A percentile compares a stretch with the other conserved stretches of the same genome.
These are phyloP conservation scores for Scedosporium minutisporum DNA, from an alignment of 2,329 filamentous ascomycete species.

Conservation along the genomic window DNA sequence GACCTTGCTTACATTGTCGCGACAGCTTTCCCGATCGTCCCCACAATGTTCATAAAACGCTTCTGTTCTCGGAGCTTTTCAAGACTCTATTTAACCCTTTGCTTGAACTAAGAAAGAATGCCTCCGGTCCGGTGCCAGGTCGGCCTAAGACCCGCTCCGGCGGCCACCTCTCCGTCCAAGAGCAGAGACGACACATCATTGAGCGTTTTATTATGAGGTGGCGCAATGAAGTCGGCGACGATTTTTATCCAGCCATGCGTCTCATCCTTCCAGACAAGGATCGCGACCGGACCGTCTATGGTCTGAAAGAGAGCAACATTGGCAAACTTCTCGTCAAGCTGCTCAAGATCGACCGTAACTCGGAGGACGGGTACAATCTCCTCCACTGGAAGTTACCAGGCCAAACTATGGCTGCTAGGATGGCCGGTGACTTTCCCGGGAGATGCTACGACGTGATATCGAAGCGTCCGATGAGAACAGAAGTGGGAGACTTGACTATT, in stretches of 20 bases:
- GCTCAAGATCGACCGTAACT: conserved; percentile 83
- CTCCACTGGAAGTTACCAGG: conserved; percentile 89
- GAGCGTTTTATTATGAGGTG: conserved; percentile 78
- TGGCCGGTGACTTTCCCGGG: conserved; percentile 86
- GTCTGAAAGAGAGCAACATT: conserved; percentile 85
- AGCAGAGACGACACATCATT: conserved; percentile 72
- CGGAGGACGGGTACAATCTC: conserved; percentile 76
- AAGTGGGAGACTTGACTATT: conserved; percentile 71
- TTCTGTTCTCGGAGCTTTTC: conserved; percentile 75
- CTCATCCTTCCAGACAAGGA: conserved; percentile 91
- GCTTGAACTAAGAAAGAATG: conserved; percentile 69
- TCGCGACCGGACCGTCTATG: conserved; percentile 83
- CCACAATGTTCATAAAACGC: conserved; percentile 66
- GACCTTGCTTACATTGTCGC: conserved; percentile 1
- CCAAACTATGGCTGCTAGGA: conserved; percentile 47
- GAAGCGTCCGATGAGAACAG: conserved; percentile 68
- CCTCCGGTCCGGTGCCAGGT: conserved; percentile 41
- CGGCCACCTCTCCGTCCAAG: conserved; percentile 58
- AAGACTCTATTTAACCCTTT: conserved; percentile 71
- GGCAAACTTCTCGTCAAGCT: conserved; percentile 85
- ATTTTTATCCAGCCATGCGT: conserved; percentile 87
- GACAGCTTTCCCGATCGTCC: conserved; percentile 74
- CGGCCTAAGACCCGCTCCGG: conserved; percentile 51
- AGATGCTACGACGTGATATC: conserved; percentile 79
- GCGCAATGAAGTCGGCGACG: conserved; percentile 79